Base-by-base conservation (phyloP, 176 grass and related monocot genomes). In the Paspalum notatum region DNA sequence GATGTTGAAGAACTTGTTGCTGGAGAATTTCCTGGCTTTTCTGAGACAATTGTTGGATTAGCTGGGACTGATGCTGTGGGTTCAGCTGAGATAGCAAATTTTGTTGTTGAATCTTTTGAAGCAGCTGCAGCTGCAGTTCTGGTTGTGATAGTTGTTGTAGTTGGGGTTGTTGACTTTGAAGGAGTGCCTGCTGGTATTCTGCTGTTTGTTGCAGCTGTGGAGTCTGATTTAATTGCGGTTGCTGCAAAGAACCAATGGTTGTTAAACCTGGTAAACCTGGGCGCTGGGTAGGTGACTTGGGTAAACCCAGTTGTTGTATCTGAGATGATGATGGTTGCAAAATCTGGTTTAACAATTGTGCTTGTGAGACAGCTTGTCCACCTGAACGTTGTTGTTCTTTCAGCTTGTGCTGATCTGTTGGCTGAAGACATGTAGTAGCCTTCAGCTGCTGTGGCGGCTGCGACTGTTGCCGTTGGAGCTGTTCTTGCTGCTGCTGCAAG, bases 71-170 rank as follows among this genome's bases (percentile, higher is more conserved):
- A 46, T 87, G 83, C 53, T 93, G 90, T 8, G 92, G 86, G 69
- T 88, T 91, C 48, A 96, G 52, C 85, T 99, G 97, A 76, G 97
- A 93, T 26, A 96, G 66, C 60, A 96, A 75, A 78, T 99, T 94
- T 75, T 99, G 93, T 26, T 99, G 90, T 75, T 95, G 97, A 56
- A 95, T 82, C 82, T 99, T 99, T 87, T 99, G 97, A 61, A 99
- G 89, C 66, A 99, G 84, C 86, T 99, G 93, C 38, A 91, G 79
- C 82, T 99, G 95, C 72, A 93, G 65, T 77, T 97, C 89, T 51
- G 86, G 82, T 84, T 97, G 95, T 66, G 85, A 89, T 41, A 92
- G 53, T 44, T 92, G 88, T 26, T 92, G 95, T 67, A 95, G 60
- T 57, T 99, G 97, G 25, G 94, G 72, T 49, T 91, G 89, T 75